A percentile compares a stretch with the other conserved stretches of the same genome.
These are phyloP conservation scores for Lotmaria passim DNA, from an alignment of 208 protist genomes.

Conservation along the genomic window DNA sequence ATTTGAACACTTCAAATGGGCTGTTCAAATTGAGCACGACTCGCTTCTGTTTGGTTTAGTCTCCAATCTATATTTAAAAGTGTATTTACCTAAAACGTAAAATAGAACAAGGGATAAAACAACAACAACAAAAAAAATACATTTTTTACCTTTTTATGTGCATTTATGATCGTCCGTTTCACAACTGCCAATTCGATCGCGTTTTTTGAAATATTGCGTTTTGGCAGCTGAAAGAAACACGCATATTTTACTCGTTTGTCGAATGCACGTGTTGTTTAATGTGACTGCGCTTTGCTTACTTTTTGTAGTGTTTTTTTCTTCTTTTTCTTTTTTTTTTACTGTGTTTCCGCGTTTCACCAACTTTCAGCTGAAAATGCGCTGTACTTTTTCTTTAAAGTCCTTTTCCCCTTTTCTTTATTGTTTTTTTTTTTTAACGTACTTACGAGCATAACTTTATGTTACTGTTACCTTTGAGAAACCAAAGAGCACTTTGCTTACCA, in stretches of 20 bases:
- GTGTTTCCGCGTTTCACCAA: conserved; percentile 5
- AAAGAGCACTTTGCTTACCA: neutral
- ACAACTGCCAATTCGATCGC: neutral
- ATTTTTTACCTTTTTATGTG: neutral
- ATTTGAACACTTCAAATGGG: neutral
- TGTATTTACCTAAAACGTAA: too few relatives aligned
- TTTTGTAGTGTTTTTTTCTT: conserved; percentile 5
- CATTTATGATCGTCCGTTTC: neutral
- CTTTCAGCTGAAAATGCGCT: conserved; percentile 11
- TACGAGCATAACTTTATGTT: conserved; percentile 7
- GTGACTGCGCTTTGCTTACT: neutral
- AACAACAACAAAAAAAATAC: too few relatives aligned
- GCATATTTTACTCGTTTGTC: conserved; percentile 8
- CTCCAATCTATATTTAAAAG: conserved; percentile 11
- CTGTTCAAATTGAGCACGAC: conserved; percentile 1
- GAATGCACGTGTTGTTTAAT: conserved; percentile 11
- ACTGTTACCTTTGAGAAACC: neutral
- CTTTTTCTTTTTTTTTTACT: neutral
- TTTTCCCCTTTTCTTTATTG: conserved; percentile 4
- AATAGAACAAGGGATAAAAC: too few relatives aligned
- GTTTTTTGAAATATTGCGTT: neutral
- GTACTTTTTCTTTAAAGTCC: conserved; percentile 12
- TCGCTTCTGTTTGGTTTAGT: conserved; percentile 7
- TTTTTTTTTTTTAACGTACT: neutral
- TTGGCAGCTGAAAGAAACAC: neutral